A percentile compares a stretch with the other conserved stretches of the same genome.
phyloP scores from a whole-genome alignment of 2,329 filamentous ascomycete species.

The Venturia effusa region DNA sequence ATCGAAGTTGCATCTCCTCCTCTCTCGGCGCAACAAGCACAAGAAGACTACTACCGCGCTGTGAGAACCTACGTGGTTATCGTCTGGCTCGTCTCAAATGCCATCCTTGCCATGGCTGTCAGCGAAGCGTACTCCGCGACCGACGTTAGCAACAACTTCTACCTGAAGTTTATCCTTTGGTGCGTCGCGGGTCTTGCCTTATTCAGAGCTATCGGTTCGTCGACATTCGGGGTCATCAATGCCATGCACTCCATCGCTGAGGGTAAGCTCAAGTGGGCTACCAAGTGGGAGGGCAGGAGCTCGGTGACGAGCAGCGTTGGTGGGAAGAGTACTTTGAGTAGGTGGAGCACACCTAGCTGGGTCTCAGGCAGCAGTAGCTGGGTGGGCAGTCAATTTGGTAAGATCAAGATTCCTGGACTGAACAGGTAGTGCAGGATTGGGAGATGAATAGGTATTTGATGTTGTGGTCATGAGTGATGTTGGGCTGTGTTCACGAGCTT shows the following conservation, averaged over 20 bases:
- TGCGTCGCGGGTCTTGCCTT: slow-evolving; percentile 73
- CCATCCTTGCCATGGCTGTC: slow-evolving; percentile 85
- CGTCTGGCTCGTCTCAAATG: slow-evolving; percentile 86
- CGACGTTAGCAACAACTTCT: slow-evolving; percentile 70
- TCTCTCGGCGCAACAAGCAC: slow-evolving; percentile 66
- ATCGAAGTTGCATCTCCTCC: slow-evolving; percentile 61
- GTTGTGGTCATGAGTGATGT: neutral
- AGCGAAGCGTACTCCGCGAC: slow-evolving; percentile 70
- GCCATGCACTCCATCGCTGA: slow-evolving; percentile 76
- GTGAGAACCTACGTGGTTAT: slow-evolving; percentile 98
- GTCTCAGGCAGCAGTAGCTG: slow-evolving; percentile 25
- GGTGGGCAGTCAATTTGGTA: slow-evolving; percentile 17
- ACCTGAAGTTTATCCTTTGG: slow-evolving; percentile 91
- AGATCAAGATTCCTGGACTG: neutral
- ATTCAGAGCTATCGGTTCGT: slow-evolving; percentile 76
- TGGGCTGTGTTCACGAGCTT: neutral
- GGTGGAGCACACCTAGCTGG: slow-evolving; percentile 27
- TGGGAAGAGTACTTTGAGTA: slow-evolving; percentile 24
- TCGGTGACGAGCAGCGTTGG: slow-evolving; percentile 20
- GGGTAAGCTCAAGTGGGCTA: slow-evolving; percentile 56
- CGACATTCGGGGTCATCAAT: slow-evolving; percentile 75
- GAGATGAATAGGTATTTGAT: neutral
- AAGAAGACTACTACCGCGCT: slow-evolving; percentile 97
- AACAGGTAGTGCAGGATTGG: neutral
- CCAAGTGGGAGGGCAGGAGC: slow-evolving; percentile 10